Conservation (phyloP, 345 rosid genomes). For the Sisymbrium irio region DNA sequence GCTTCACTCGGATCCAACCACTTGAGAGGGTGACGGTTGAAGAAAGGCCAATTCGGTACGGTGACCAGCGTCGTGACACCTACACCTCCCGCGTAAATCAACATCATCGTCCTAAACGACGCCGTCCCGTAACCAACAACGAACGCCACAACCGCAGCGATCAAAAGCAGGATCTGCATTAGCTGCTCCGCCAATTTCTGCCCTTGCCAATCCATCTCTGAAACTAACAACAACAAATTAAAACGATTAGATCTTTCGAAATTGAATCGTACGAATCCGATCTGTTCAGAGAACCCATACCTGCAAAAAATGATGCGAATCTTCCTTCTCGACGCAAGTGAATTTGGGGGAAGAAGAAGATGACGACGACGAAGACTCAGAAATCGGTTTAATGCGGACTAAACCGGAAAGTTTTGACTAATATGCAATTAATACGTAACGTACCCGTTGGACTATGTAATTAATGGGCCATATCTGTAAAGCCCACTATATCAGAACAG, state of each 20-base stretch:
- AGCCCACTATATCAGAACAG: conserved; percentile 1
- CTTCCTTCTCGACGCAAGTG: conserved; percentile 10
- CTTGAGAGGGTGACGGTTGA: conserved; percentile 69
- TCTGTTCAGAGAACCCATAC: neutral
- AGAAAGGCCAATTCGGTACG: conserved; percentile 89
- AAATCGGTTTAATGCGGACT: neutral
- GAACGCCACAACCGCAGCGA: conserved; percentile 53
- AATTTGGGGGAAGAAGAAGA: conserved; percentile 5
- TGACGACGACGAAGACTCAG: neutral
- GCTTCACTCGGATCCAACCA: conserved; percentile 85
- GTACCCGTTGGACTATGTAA: neutral
- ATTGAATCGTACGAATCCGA: neutral
- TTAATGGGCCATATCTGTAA: conserved; percentile 8
- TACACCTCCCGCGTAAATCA: conserved; percentile 78
- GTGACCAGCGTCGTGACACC: conserved; percentile 63
- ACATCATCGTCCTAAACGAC: conserved; percentile 74
- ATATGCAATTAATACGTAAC: neutral
- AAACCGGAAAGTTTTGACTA: conserved; percentile 19
- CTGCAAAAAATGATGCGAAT: neutral
- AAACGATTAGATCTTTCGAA: neutral
- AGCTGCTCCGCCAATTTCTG: conserved; percentile 88
- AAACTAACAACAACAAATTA: neutral
- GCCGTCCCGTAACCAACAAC: conserved; percentile 50
- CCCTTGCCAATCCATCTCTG: conserved; percentile 96
- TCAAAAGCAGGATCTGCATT: conserved; percentile 83